Percentiles rank a stretch among this genome's conserved stretches.
Evolutionary conservation across 768 basidiomycete species (phyloP).

Genomic region (Phylloporus sp.): DNA sequence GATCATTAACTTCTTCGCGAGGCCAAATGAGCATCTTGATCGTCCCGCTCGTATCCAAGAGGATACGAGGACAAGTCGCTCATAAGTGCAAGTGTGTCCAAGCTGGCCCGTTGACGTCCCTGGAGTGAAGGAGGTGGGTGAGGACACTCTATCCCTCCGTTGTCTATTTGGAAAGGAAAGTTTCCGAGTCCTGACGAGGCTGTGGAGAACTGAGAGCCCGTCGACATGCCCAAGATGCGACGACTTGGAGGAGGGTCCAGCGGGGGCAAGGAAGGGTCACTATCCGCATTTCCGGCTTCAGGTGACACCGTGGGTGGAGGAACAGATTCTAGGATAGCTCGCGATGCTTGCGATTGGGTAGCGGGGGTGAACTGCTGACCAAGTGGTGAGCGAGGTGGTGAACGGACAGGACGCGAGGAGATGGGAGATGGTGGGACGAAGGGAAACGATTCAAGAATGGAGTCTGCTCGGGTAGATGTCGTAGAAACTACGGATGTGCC

Average conservation of each 20-base stretch:
- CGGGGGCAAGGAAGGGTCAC: constrained; percentile 33
- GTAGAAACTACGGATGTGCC: constrained; percentile 65
- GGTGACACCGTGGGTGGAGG: not conserved
- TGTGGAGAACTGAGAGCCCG: constrained; percentile 72
- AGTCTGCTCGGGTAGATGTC: constrained; percentile 72
- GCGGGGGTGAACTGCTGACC: constrained; percentile 50
- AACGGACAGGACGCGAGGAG: constrained; percentile 71
- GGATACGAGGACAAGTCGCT: constrained; percentile 83
- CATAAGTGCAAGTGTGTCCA: constrained; percentile 82
- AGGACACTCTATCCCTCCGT: constrained; percentile 41
- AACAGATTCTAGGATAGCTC: not conserved
- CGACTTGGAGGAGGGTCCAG: constrained; percentile 52
- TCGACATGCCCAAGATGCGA: constrained; percentile 65
- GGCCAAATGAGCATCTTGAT: constrained; percentile 23
- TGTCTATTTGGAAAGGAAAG: constrained; percentile 85
- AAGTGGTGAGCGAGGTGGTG: constrained; percentile 72
- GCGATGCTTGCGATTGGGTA: constrained; percentile 7
- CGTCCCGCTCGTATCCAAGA: constrained; percentile 58
- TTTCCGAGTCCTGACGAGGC: constrained; percentile 78
- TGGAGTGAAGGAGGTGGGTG: constrained; percentile 36
- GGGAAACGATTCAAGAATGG: constrained; percentile 82
- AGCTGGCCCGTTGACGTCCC: constrained; percentile 66
- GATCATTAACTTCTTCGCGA: constrained; percentile 25
- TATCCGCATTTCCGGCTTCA: constrained; percentile 21
- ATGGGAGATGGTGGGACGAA: constrained; percentile 90